These are phyloP conservation scores for Nakazawaea sp. DNA, from an alignment of 805 yeast species.

Conservation along the genomic window DNA sequence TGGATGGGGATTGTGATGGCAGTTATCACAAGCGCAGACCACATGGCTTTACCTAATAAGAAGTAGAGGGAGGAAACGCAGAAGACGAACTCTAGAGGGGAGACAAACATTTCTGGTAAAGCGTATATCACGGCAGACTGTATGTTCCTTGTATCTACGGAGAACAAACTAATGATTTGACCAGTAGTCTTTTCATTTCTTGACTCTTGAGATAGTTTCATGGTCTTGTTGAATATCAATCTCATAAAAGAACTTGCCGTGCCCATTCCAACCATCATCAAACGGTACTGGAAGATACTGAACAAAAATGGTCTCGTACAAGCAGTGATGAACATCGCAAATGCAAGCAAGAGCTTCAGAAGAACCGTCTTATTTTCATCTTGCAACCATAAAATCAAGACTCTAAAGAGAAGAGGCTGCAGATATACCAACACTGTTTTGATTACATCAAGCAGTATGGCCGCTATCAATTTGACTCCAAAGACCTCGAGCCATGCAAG, in stretches of 20 bases:
- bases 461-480: no score
- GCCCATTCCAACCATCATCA: no score
- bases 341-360: slow-evolving; percentile 48
- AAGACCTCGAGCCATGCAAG: no score
- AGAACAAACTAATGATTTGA: slow-evolving; percentile 58
- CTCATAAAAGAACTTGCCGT: no score
- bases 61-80: slow-evolving; percentile 41
- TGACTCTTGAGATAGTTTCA: slow-evolving; percentile 50
- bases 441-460: no score
- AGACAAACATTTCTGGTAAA: slow-evolving; percentile 35
- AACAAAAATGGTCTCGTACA: no score
- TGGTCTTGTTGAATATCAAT: slow-evolving; percentile 55
- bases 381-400: slow-evolving; percentile 32
- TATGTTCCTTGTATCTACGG: slow-evolving; percentile 58
- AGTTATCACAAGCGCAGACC: slow-evolving; percentile 51
- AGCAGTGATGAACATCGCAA: no score
- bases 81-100: slow-evolving; percentile 37
- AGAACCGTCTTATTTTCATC: slow-evolving; percentile 30
- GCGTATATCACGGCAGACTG: slow-evolving; percentile 41
- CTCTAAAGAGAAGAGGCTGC: slow-evolving; percentile 39
- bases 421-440: no score
- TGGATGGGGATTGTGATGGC: slow-evolving; percentile 52
- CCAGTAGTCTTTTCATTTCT: slow-evolving; percentile 51
- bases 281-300: no score
- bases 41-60: slow-evolving; percentile 51